A percentile compares a stretch with the other conserved stretches of the same genome.
These are phyloP conservation scores for Ophiocordyceps camponoti-leonardi DNA, from an alignment of 2,329 filamentous ascomycete genomes.

Conservation along the genomic window DNA sequence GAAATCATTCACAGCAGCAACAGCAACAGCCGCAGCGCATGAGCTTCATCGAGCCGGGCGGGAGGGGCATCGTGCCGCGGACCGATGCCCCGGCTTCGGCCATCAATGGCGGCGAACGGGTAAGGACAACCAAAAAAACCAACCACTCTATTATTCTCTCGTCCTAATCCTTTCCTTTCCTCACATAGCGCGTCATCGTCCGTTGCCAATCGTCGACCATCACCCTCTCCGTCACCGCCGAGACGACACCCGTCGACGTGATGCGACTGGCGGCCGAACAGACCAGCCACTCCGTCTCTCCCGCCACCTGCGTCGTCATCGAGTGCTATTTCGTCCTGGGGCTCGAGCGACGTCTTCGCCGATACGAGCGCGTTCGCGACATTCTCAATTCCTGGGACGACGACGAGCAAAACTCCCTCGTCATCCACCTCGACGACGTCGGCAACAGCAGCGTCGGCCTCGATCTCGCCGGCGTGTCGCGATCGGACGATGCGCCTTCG, in stretches of 20 bases:
- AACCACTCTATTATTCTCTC: neutral
- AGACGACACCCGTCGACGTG: slow-evolving; percentile 60
- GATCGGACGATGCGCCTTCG: slow-evolving; percentile 37
- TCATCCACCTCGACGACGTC: slow-evolving; percentile 37
- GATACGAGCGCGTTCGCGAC: slow-evolving; percentile 73
- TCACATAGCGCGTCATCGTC: slow-evolving; percentile 46
- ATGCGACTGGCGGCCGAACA: slow-evolving; percentile 48
- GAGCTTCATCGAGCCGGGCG: slow-evolving; percentile 25
- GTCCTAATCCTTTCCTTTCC: neutral
- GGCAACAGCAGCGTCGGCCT: slow-evolving; percentile 30
- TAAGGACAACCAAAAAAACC: slow-evolving; percentile 24
- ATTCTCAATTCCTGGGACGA: slow-evolving; percentile 86
- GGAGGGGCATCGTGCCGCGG: slow-evolving; percentile 27
- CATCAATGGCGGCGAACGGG: slow-evolving; percentile 62
- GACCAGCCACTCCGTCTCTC: slow-evolving; percentile 46
- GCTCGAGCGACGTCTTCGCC: slow-evolving; percentile 65
- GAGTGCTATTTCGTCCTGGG: slow-evolving; percentile 64
- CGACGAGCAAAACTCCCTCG: slow-evolving; percentile 56
- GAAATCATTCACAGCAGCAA: slow-evolving; percentile 1
- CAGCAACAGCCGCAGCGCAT: slow-evolving; percentile 6
- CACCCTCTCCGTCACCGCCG: slow-evolving; percentile 52
- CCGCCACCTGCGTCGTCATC: slow-evolving; percentile 50
- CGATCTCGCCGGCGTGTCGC: slow-evolving; percentile 45
- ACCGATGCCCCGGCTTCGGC: slow-evolving; percentile 67
- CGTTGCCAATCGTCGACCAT: slow-evolving; percentile 54